A percentile compares a stretch with the other conserved stretches of the same genome.
Conservation (phyloP, 2,329 filamentous ascomycete genomes). For the Cladosporium sp. region DNA sequence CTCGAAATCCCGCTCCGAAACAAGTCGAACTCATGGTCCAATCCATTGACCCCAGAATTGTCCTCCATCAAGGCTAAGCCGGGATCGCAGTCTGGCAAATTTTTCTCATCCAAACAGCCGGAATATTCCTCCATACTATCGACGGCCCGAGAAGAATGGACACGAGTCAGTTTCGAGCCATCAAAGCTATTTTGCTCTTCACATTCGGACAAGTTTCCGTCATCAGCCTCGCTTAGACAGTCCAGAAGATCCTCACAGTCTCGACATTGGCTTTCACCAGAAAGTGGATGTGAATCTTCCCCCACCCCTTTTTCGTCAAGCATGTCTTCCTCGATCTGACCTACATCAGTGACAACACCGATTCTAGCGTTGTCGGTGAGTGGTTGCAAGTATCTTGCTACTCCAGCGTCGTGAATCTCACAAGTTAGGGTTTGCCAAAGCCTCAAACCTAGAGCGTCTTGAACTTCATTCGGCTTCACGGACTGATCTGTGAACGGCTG, state of each 20-base stretch:
- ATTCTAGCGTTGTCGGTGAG: neutral
- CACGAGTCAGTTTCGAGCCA: no score
- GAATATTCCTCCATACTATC: no score
- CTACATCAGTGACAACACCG: neutral
- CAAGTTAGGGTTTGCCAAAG: constrained; percentile 17
- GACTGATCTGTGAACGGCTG: no score
- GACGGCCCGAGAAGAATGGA: no score
- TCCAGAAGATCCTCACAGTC: neutral
- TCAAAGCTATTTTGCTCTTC: no score
- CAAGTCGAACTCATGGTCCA: no score
- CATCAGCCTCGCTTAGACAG: neutral
- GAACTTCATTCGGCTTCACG: neutral
- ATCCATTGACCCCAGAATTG: no score
- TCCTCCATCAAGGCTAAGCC: no score
- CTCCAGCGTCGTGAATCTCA: constrained; percentile 3
- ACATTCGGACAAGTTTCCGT: neutral
- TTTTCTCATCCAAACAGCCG: no score
- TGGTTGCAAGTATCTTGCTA: neutral
- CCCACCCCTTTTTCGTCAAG: neutral
- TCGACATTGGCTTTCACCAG: neutral
- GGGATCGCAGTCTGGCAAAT: no score
- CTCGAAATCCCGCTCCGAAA: no score
- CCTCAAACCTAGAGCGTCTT: constrained; percentile 10
- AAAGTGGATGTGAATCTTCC: neutral
- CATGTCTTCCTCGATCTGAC: neutral